These are phyloP conservation scores for Cenchrus americanus DNA, from an alignment of 176 grass and related monocot species.

Conservation along the genomic window DNA sequence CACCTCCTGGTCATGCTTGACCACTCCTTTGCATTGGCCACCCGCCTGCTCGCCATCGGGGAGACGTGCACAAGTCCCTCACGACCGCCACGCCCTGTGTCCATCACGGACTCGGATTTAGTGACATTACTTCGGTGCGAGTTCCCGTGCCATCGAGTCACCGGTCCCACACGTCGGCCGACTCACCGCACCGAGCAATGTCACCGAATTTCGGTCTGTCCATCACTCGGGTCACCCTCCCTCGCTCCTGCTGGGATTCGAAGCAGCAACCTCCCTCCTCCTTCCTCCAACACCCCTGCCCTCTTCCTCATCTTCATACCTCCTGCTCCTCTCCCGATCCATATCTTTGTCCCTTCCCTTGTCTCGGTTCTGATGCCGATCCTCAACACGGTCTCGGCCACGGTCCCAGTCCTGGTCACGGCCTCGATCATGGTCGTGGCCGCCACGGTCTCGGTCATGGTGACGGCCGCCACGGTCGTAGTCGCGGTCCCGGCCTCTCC, in stretches of 20 bases:
- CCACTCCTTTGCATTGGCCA: conserved; percentile 81
- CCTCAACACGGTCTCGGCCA: conserved; percentile 35
- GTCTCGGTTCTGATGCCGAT: conserved; percentile 38
- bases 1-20: conserved; percentile 83
- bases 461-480: conserved; percentile 26
- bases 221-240: too few species aligned
- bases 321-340: conserved; percentile 44
- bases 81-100: conserved; percentile 58
- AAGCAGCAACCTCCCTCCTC: conserved; percentile 23
- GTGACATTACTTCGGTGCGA: too few species aligned
- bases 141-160: too few species aligned
- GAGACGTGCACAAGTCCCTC: conserved; percentile 93
- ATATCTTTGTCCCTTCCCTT: conserved; percentile 42
- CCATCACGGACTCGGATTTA: too few species aligned
- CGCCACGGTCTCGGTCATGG: conserved; percentile 16
- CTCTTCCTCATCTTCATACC: conserved; percentile 52
- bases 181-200: too few species aligned
- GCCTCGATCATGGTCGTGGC: conserved; percentile 35
- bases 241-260: conserved; percentile 40
- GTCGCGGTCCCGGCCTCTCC: conserved; percentile 37
- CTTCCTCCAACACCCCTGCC: conserved; percentile 35
- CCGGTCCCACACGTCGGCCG: too few species aligned
- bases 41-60: conserved; percentile 62
- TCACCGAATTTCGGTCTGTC: too few species aligned
- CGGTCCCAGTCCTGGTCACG: neutral